Evolutionary conservation across 2,329 filamentous ascomycete species (phyloP), one percentile per base, ranked within the genome.

Genomic region (Berkeleyomyces basicola): DNA sequence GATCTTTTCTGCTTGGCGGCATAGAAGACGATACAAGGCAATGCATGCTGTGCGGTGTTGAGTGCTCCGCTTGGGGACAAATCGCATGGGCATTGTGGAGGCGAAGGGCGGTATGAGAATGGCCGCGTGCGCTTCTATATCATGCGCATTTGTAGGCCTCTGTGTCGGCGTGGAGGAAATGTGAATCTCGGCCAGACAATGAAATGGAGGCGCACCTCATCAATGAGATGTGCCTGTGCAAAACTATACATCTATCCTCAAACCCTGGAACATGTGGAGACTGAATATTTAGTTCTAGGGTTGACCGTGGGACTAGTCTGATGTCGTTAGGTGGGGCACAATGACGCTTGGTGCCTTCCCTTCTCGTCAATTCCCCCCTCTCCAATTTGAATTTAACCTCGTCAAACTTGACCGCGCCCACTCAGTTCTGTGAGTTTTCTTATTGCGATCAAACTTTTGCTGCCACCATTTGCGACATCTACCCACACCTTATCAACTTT

Each of bases 21-120:
- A 74, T 62, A 92, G 80, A 43, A 86, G 83, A 66, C 85, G 80
- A 74, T 86, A 91, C 58, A 92, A 82, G 59, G 87, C 85, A 66
- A 88, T 78, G 70, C 82, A 80, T 69, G 81, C 80, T 68, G 69
- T 70, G 65, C 81, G 76, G 69, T 83, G 81, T 66, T 78, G 77
- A 68, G 78, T 76, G 65, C 75, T 75, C 63, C 74, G 75, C 65
- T 77, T 76, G 40, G 80, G 78, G 51, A 80, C 66, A 63, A 79
- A 78, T 43, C 61, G 67, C 16, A 68, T 67, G 61, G 70, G 72
- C 49, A 66, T 59, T 70, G 73, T 72, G 42, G 44, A 57, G 39
- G 23, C 10, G 43, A n/a, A 46, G 11, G 3, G 7, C 4, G n/a
- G 4, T 3, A 49, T 7, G n/a, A 23, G 7, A 9, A 49, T n/a